These are phyloP conservation scores for Fraxinus excelsior DNA, from an alignment of 257 asterid species.

Conservation along the genomic window DNA sequence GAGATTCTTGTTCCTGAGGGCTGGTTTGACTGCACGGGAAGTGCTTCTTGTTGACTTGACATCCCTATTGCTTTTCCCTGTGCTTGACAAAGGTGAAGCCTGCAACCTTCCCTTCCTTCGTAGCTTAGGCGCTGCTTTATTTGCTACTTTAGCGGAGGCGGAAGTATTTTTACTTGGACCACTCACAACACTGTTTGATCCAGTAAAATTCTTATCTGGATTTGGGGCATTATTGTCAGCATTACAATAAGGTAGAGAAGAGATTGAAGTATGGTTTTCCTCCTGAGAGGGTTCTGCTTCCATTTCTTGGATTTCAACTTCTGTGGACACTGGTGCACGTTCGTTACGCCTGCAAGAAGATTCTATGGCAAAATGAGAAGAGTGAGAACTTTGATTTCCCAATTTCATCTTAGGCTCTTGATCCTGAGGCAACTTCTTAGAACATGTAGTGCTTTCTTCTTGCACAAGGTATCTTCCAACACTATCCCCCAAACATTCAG, in stretches of 20 bases:
- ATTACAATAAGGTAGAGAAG: not conserved
- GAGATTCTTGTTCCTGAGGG: conserved; percentile 54
- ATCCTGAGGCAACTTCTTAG: conserved; percentile 5
- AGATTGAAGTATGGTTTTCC: conserved; percentile 29
- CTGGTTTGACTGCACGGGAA: conserved; percentile 60
- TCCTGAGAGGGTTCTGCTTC: conserved; percentile 23
- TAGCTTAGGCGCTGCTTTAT: conserved; percentile 54
- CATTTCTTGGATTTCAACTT: conserved; percentile 31
- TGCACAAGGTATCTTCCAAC: conserved; percentile 2
- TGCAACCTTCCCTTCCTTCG: conserved; percentile 58
- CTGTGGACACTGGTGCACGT: conserved; percentile 24
- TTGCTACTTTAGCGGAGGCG: conserved; percentile 39
- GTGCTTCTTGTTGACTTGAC: conserved; percentile 45
- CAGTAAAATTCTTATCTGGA: conserved; percentile 24
- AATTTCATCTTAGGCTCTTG: conserved; percentile 32
- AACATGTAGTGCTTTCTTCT: not conserved
- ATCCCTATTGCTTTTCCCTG: conserved; percentile 52
- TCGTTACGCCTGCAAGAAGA: conserved; percentile 26
- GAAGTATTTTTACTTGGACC: conserved; percentile 35
- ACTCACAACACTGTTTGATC: conserved; percentile 35
- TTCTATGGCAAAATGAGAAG: conserved; percentile 21
- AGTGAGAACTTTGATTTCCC: conserved; percentile 18
- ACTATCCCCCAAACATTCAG: conserved; percentile 16
- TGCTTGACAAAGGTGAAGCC: conserved; percentile 48
- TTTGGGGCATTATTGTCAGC: conserved; percentile 15